Base-by-base conservation (phyloP, 176 grass and related monocot genomes). In the Phoenix roebelenii region DNA sequence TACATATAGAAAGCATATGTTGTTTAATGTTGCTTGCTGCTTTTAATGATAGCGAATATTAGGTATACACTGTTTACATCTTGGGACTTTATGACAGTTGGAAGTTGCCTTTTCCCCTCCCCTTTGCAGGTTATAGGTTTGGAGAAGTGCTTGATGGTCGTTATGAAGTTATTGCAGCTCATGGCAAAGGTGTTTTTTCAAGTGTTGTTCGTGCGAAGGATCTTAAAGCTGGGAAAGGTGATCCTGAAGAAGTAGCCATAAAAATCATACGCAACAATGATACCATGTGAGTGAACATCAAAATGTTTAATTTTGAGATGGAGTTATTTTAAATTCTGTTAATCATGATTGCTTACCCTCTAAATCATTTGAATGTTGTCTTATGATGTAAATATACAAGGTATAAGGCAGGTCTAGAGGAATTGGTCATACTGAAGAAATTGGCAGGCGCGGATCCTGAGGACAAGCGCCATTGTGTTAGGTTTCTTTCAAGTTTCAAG, bases 181-280 rank as follows among this genome's bases (percentile, higher is more conserved):
- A 98, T 68, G 94, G 94, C 54, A 98, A 93, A 67, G 94, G 94
- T 22, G 94, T 98, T 69, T 98, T 98, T 60, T 98, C 94, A 64
- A 98, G 76, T 58, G 94, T 98, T 16, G 76, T 93, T 50, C 84
- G 94, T 65, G 94, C 82, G 75, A 98, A 86, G 66, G 88, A 98
- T 89, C 88, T 98, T 63, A 93, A 98, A 76, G 76, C 79, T 49
- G 79, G 88, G 24, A 98, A 80, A 79, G 74, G 74, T 65, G 93
- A 92, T 50, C 93, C 84, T 55, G 79, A 83, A 71, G 92, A 91
- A 81, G 81, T 93, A 50, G 94, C 94, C 74, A 89, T 98, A 68
- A 98, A 98, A 83, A 98, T 98, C 49, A 98, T 98, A 74, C 88
- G 94, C 52, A 98, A 93, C 76, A 98, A 98, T 30, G 94, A 98